These are phyloP conservation scores for Sporothrix pallida DNA, from an alignment of 2,329 filamentous ascomycete species.

Conservation along the genomic window DNA sequence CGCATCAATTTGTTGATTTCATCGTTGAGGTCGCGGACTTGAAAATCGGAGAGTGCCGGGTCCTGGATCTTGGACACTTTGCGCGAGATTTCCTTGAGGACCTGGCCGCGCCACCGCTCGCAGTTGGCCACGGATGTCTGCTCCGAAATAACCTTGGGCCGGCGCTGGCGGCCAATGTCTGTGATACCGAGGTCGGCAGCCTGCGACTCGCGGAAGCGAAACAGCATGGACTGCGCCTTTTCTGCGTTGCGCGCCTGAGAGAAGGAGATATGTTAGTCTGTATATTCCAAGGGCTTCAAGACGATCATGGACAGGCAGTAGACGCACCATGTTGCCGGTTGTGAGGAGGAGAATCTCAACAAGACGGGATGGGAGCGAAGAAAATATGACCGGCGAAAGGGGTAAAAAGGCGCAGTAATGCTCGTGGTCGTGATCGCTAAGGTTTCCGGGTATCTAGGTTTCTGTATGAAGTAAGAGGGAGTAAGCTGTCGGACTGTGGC, in stretches of 20 bases:
- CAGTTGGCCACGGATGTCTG: conserved; percentile 82
- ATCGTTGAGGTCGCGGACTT: conserved; percentile 96
- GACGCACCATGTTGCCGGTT: conserved; percentile 17
- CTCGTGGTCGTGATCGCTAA: neutral
- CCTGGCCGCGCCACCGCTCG: conserved; percentile 98
- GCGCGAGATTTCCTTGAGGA: conserved; percentile 94
- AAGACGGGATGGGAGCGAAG: too few species aligned
- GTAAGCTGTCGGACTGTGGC: too few species aligned
- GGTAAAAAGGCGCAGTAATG: neutral
- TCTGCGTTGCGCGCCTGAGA: conserved; percentile 89
- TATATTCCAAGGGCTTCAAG: neutral
- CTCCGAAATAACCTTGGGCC: conserved; percentile 88
- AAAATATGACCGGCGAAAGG: neutral
- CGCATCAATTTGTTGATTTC: conserved; percentile 99
- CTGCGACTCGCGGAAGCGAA: conserved; percentile 97
- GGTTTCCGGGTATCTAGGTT: too few species aligned
- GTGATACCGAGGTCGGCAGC: conserved; percentile 95
- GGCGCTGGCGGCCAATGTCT: conserved; percentile 85
- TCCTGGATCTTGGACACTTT: conserved; percentile 98
- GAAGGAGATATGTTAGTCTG: neutral
- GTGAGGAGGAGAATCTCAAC: neutral
- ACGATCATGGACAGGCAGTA: neutral
- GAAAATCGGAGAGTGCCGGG: conserved; percentile 86
- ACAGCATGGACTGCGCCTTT: conserved; percentile 99
- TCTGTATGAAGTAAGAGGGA: too few species aligned